These are phyloP conservation scores for Penicillium paxilli DNA, from an alignment of 495 filamentous ascomycete species.

Conservation along the genomic window DNA sequence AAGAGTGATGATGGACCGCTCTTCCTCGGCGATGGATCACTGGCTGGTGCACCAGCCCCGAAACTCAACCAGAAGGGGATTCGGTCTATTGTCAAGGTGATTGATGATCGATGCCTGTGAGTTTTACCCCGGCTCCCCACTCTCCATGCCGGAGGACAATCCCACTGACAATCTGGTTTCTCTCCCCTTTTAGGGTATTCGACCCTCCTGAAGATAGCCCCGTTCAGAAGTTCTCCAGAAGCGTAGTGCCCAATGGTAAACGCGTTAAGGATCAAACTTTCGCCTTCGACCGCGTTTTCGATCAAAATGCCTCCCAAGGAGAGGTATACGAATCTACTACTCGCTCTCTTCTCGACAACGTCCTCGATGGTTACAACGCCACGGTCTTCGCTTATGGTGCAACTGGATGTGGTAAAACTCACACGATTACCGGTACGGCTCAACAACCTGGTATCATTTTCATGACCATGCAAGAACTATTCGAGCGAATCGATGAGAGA, in stretches of 20 bases:
- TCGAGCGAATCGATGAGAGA: constrained; percentile 86
- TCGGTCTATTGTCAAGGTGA: constrained; percentile 88
- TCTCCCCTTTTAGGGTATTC: constrained; percentile 94
- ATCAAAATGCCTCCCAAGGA: constrained; percentile 88
- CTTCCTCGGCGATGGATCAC: constrained; percentile 92
- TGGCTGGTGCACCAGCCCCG: constrained; percentile 77
- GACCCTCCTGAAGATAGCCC: constrained; percentile 97
- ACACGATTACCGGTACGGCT: constrained; percentile 93
- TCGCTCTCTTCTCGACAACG: constrained; percentile 83
- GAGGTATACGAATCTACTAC: constrained; percentile 98
- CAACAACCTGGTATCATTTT: constrained; percentile 98
- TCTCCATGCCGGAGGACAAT: not conserved
- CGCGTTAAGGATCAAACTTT: constrained; percentile 98
- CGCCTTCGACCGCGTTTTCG: constrained; percentile 94
- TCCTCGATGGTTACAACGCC: constrained; percentile 97
- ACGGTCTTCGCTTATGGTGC: constrained; percentile 99
- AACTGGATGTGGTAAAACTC: constrained; percentile 97
- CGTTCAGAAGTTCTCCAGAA: constrained; percentile 84
- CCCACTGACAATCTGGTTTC: not conserved
- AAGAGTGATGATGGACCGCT: constrained; percentile 89
- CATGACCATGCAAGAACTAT: constrained; percentile 97
- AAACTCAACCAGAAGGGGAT: constrained; percentile 87
- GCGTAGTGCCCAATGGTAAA: constrained; percentile 81
- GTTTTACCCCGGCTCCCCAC: constrained; percentile 29
- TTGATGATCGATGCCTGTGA: constrained; percentile 95